Evolutionary conservation across 1,284 basidiomycete genomes (phyloP).

Genomic region (Phylloporus sp.): DNA sequence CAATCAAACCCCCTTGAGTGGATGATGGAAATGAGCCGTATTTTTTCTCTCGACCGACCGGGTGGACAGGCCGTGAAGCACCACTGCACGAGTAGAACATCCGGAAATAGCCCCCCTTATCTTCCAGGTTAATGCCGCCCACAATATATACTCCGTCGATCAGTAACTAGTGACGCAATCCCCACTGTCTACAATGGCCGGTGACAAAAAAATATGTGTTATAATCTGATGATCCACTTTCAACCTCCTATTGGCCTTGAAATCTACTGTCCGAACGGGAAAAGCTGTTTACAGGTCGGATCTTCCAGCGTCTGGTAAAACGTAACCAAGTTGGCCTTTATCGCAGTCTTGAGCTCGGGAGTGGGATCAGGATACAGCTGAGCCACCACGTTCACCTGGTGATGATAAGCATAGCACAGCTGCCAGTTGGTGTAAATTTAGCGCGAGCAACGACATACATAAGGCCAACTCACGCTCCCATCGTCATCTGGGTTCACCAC

Average conservation of each 20-base stretch:
- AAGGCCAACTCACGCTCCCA: slow-evolving; percentile 25
- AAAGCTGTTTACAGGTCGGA: slow-evolving; percentile 28
- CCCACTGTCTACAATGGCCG: too few relatives aligned
- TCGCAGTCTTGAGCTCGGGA: slow-evolving; percentile 28
- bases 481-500: slow-evolving; percentile 24
- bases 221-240: too few relatives aligned
- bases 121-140: too few relatives aligned
- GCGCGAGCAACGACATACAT: background rate
- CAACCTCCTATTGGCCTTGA: background rate
- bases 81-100: too few relatives aligned
- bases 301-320: slow-evolving; percentile 30
- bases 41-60: too few relatives aligned
- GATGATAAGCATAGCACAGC: slow-evolving; percentile 30
- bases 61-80: too few relatives aligned
- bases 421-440: slow-evolving; percentile 14
- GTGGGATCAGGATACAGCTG: slow-evolving; percentile 33
- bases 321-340: slow-evolving; percentile 35
- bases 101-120: too few relatives aligned
- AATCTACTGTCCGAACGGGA: slow-evolving; percentile 32
- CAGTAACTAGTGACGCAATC: too few relatives aligned
- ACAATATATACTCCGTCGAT: too few relatives aligned
- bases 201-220: background rate
- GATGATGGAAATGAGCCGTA: too few relatives aligned
- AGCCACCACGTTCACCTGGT: slow-evolving; percentile 31
- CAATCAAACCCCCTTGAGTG: too few relatives aligned